A percentile compares a stretch with the other conserved stretches of the same genome.
phyloP scores from a whole-genome alignment of 108 stramenopile species.

The Pseudonitzschia multiseries region DNA sequence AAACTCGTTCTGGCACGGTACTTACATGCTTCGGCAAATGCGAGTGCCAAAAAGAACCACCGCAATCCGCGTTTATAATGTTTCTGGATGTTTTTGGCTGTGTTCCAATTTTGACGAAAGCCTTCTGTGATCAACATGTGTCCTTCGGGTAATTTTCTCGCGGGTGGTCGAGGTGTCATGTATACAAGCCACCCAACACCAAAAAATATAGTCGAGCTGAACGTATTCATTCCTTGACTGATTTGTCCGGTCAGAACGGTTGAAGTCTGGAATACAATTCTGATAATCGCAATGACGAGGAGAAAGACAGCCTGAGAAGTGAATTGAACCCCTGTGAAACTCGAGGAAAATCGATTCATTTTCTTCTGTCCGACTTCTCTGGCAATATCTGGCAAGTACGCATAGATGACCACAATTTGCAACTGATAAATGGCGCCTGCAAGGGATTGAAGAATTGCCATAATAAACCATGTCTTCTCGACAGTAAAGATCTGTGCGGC shows the following conservation, averaged over 20 bases:
- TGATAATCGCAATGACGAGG: conserved; percentile 38
- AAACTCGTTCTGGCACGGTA: conserved; percentile 47
- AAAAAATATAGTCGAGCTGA: conserved; percentile 10
- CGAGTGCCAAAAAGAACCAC: conserved; percentile 58
- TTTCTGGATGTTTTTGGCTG: conserved; percentile 37
- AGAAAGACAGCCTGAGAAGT: conserved; percentile 44
- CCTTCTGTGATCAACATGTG: conserved; percentile 33
- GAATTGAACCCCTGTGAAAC: conserved; percentile 48
- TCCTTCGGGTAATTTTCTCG: conserved; percentile 43
- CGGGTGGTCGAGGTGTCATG: conserved; percentile 32
- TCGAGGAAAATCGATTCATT: conserved; percentile 32
- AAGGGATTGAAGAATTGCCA: conserved; percentile 62
- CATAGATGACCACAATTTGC: conserved; percentile 24
- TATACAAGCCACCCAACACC: conserved; percentile 38
- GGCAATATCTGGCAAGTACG: conserved; percentile 60
- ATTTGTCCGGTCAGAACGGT: conserved; percentile 36
- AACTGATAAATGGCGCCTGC: conserved; percentile 45
- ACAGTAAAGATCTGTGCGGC: conserved; percentile 51
- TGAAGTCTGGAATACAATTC: conserved; percentile 21
- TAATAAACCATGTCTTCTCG: conserved; percentile 61
- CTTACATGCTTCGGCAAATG: conserved; percentile 46
- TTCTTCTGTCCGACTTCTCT: conserved; percentile 37
- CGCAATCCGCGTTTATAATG: conserved; percentile 36
- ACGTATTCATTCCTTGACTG: conserved; percentile 14
- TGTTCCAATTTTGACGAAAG: conserved; percentile 50